Evolutionary conservation across 2,329 filamentous ascomycete genomes (phyloP).

Genomic region (Juglanconis sp.): DNA sequence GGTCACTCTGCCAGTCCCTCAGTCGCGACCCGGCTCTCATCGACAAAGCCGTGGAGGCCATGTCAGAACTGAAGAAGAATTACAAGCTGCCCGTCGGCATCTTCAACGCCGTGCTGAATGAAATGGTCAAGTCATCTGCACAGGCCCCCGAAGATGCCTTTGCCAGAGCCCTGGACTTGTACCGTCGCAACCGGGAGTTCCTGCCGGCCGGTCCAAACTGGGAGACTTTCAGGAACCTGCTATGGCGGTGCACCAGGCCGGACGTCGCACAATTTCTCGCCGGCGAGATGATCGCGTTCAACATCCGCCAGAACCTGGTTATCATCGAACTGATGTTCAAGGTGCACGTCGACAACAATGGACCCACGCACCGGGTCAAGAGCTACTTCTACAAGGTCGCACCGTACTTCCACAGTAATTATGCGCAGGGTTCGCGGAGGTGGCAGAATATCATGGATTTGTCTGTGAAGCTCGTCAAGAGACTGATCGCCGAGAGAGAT

Average conservation of each 20-base stretch:
- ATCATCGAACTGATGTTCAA: slow-evolving; percentile 15
- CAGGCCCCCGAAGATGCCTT: slow-evolving; percentile 8
- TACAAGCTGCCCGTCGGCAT: slow-evolving; percentile 35
- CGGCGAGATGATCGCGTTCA: slow-evolving; percentile 18
- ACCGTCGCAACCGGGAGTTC: slow-evolving; percentile 15
- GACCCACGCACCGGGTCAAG: slow-evolving; percentile 11
- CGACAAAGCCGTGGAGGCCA: slow-evolving; percentile 49
- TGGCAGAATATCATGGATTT: slow-evolving; percentile 13
- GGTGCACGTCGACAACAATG: slow-evolving; percentile 15
- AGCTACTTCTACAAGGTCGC: slow-evolving; percentile 13
- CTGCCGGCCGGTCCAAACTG: slow-evolving; percentile 8
- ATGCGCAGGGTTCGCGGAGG: slow-evolving; percentile 1
- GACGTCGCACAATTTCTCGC: slow-evolving; percentile 16
- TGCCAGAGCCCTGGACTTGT: slow-evolving; percentile 14
- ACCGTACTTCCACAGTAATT: slow-evolving; percentile 3
- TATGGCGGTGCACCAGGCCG: slow-evolving; percentile 16
- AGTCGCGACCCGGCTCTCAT: slow-evolving; percentile 42
- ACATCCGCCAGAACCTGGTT: slow-evolving; percentile 6
- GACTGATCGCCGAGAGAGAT: slow-evolving; percentile 17
- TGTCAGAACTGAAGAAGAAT: slow-evolving; percentile 48
- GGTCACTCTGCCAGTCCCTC: slow-evolving; percentile 59
- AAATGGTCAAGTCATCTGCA: slow-evolving; percentile 14
- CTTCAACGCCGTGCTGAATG: slow-evolving; percentile 41
- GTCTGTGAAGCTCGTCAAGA: slow-evolving; percentile 15
- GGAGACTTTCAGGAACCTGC: slow-evolving; percentile 14